Conservation (phyloP, 768 basidiomycete species). For the Suillus decipiens region DNA sequence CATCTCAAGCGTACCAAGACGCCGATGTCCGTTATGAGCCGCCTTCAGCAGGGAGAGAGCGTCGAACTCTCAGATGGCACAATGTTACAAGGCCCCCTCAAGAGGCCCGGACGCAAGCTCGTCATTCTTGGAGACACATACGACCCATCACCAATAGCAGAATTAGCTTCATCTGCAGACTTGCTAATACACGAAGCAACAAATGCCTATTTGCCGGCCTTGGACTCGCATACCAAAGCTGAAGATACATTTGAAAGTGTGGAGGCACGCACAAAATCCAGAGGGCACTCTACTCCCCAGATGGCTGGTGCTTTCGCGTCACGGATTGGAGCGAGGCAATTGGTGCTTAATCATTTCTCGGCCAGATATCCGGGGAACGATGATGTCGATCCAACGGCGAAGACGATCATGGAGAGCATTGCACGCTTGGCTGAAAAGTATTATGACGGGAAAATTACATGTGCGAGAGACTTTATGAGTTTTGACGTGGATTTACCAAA, state of each 20-base stretch:
- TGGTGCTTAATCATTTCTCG: slow-evolving; percentile 87
- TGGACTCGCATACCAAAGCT: slow-evolving; percentile 60
- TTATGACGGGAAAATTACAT: slow-evolving; percentile 60
- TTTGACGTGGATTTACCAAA: slow-evolving; percentile 51
- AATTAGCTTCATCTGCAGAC: slow-evolving; percentile 65
- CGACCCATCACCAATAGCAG: slow-evolving; percentile 68
- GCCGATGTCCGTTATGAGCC: slow-evolving; percentile 65
- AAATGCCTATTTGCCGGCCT: slow-evolving; percentile 74
- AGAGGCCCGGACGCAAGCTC: slow-evolving; percentile 71
- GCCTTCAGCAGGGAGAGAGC: slow-evolving; percentile 63
- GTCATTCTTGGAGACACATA: slow-evolving; percentile 85
- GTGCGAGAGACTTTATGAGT: slow-evolving; percentile 77
- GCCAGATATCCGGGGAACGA: slow-evolving; percentile 74
- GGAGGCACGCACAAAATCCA: slow-evolving; percentile 61
- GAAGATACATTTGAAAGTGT: slow-evolving; percentile 63
- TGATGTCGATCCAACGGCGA: slow-evolving; percentile 48
- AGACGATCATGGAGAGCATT: slow-evolving; percentile 64
- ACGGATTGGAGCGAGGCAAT: slow-evolving; percentile 55
- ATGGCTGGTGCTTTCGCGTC: slow-evolving; percentile 86
- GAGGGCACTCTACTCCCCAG: slow-evolving; percentile 91
- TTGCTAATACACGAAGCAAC: slow-evolving; percentile 88
- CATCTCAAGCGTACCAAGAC: slow-evolving; percentile 70
- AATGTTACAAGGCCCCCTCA: slow-evolving; percentile 63
- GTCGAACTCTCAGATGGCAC: slow-evolving; percentile 73
- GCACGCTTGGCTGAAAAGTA: slow-evolving; percentile 51